Base-by-base conservation (phyloP, 495 filamentous ascomycete species). In the Tuber magnatum region DNA sequence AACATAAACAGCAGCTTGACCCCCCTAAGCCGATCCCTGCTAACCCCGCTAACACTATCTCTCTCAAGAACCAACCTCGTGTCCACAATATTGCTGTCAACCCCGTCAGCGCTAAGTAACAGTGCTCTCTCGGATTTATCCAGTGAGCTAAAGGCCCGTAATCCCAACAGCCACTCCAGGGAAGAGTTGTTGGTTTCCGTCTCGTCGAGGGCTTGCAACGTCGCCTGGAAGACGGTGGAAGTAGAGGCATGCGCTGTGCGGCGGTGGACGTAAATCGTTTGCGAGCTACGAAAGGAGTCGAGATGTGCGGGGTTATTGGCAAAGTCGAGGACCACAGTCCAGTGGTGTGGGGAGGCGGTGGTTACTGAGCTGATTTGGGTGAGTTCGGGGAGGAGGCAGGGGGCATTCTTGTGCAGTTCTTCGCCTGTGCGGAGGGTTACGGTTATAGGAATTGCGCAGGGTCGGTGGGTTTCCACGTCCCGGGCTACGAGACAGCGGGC, bases 241-340 rank as follows among this genome's bases (percentile, higher is more conserved):
- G 86, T 87, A 68, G 91, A 86, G 68, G 90, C 90, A 81, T 90
- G 87, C 8, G 88, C 90, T 38, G 92, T 89, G 70, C 94, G 89
- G n/a, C 92, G 88, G 51, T 93, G 89, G 6, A 99, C 89, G 78
- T 90, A 93, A 43, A 99, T 84, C 0, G 89, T 92, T 83, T 97
- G 93, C 51, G 90, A 91, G 22, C 85, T 85, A 41, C 86, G 86
- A 84, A 99, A 97, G 46, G 90, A 88, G 0, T 89, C 86, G n/a
- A 90, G 85, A 71, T 92, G 90, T 0, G 84, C 83, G 0, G 89
- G 86, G 56, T 93, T 89, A 71, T 85, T 83, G 32, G 86, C 87
- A 75, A 99, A 92, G 81, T 97, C 91, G 10, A 99, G 86, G 32
- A 90, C 88, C 8, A 97, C 85, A 41, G 91, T 90, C 95, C 95